phyloP scores from a whole-genome alignment of 352 stramenopile species.

The Phytophthora citricola region DNA sequence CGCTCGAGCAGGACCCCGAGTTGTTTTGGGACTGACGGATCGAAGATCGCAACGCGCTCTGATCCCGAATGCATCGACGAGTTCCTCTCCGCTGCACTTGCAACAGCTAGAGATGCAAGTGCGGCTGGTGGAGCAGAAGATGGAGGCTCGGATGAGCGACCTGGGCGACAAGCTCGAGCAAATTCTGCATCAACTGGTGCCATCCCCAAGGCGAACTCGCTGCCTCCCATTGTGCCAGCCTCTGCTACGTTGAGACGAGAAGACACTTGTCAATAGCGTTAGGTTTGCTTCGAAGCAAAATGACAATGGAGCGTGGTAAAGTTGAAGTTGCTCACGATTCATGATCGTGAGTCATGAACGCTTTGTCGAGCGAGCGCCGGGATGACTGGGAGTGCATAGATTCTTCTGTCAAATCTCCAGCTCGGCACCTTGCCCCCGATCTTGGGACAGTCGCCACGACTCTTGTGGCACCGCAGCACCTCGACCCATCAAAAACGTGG shows the following conservation, averaged over 20 bases:
- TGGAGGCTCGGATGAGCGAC: constrained; percentile 34
- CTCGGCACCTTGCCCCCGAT: constrained; percentile 11
- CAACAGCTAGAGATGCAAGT: constrained; percentile 35
- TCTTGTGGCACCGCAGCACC: constrained; percentile 3
- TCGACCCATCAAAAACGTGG: constrained; percentile 9
- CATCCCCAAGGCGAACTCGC: neutral
- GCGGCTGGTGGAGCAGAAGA: constrained; percentile 35
- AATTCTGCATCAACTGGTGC: constrained; percentile 31
- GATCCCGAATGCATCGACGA: neutral
- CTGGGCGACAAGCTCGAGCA: constrained; percentile 43
- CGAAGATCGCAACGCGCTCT: constrained; percentile 21
- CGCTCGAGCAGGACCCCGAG: neutral
- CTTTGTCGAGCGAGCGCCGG: neutral
- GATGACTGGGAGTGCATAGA: constrained; percentile 30
- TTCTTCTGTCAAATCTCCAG: constrained; percentile 30
- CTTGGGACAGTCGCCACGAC: constrained; percentile 24
- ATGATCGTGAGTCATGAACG: neutral
- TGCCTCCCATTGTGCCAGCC: constrained; percentile 12
- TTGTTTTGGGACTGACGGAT: constrained; percentile 11
- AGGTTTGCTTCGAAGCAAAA: neutral
- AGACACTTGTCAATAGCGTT: constrained; percentile 4
- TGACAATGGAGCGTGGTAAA: neutral
- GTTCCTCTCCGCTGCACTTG: constrained; percentile 14
- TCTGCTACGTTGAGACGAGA: constrained; percentile 17
- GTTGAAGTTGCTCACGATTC: constrained; percentile 16